Conservation (phyloP, 805 yeast genomes). For the Grigorovia yakushimaensis region DNA sequence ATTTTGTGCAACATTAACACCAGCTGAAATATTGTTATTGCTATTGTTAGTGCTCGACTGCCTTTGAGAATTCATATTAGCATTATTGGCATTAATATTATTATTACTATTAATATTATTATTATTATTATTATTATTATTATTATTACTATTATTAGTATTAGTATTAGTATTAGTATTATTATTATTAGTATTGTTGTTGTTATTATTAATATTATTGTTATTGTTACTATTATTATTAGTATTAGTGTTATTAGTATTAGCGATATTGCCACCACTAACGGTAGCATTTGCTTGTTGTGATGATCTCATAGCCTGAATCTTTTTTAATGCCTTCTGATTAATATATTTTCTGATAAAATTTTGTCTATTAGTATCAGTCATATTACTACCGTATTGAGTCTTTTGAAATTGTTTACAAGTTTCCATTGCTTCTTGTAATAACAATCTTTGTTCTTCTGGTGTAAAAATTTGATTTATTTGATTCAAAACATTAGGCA, state of each 20-base stretch:
- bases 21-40: background rate
- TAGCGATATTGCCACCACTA: background rate
- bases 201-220: conserved; percentile 1
- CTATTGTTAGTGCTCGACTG: background rate
- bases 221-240: background rate
- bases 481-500: conserved; percentile 27
- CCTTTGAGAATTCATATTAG: background rate
- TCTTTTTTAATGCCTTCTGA: conserved; percentile 29
- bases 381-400: conserved; percentile 20
- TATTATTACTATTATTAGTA: background rate
- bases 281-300: conserved; percentile 7
- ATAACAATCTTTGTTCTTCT: conserved; percentile 27
- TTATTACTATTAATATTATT: no score
- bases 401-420: conserved; percentile 29
- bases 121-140: background rate
- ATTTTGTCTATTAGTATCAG: conserved; percentile 23
- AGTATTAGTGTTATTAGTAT: conserved; percentile 2
- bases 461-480: conserved; percentile 28
- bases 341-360: conserved; percentile 29
- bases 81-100: conserved; percentile 1
- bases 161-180: no score
- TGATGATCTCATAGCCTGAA: conserved; percentile 22
- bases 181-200: background rate
- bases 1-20: conserved; percentile 6
- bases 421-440: conserved; percentile 30